Percentiles rank a stretch among this genome's conserved stretches.
Evolutionary conservation across 2,329 filamentous ascomycete species (phyloP).

Genomic region (Claviceps africana): DNA sequence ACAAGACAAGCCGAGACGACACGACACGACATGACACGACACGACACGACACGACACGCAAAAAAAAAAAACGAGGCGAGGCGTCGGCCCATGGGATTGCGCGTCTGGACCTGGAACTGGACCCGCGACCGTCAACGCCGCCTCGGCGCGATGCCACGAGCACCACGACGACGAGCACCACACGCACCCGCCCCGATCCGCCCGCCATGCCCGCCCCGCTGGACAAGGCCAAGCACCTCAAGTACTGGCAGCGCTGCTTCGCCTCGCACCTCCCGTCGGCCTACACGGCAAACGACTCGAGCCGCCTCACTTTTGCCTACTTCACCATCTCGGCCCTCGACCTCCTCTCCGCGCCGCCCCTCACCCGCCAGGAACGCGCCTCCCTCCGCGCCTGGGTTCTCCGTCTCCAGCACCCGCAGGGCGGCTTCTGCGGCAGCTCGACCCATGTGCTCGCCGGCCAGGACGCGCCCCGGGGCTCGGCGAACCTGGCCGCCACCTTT

Average conservation of each 20-base stretch:
- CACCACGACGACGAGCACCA: too few species aligned
- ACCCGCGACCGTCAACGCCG: too few species aligned
- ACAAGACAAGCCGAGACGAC: too few species aligned
- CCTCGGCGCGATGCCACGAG: background rate
- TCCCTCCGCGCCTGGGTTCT: constrained; percentile 64
- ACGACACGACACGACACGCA: too few species aligned
- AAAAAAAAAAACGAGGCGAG: too few species aligned
- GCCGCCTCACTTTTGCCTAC: constrained; percentile 76
- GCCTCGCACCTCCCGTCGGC: constrained; percentile 64
- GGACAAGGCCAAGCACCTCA: constrained; percentile 57
- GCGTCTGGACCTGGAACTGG: too few species aligned
- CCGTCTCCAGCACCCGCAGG: constrained; percentile 66
- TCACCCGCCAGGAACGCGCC: constrained; percentile 29
- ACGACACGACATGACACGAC: too few species aligned
- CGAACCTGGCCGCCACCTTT: constrained; percentile 76
- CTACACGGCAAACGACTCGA: constrained; percentile 83
- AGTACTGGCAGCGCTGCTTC: constrained; percentile 86
- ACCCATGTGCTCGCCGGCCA: constrained; percentile 34
- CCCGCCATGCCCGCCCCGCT: constrained; percentile 20
- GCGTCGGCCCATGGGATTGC: too few species aligned
- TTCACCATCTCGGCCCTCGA: constrained; percentile 82
- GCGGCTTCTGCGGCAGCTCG: constrained; percentile 80
- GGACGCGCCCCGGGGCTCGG: constrained; percentile 32
- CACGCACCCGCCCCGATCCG: background rate
- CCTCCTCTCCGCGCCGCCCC: constrained; percentile 52